Conservation (phyloP, 257 asterid species). For the Penstemon eatonii region DNA sequence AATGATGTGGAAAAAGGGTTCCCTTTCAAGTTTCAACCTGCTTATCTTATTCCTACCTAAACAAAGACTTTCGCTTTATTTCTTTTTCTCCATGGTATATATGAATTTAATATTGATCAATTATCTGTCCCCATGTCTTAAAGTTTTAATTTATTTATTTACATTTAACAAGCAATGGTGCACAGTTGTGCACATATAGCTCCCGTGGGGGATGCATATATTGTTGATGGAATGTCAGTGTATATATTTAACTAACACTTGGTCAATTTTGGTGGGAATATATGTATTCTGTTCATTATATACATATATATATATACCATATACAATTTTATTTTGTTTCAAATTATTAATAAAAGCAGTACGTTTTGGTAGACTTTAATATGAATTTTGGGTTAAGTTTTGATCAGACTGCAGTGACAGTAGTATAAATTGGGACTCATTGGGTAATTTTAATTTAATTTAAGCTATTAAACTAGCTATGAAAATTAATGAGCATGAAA, state of each 20-base stretch:
- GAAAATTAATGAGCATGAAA: constrained; percentile 15
- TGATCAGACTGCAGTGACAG: too few relatives aligned
- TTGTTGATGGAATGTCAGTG: constrained; percentile 29
- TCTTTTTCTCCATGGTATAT: constrained; percentile 26
- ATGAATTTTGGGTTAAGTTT: too few relatives aligned
- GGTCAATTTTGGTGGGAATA: constrained; percentile 55
- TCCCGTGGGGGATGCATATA: constrained; percentile 24
- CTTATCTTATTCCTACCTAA: constrained; percentile 49
- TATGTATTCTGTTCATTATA: constrained; percentile 5
- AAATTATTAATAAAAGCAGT: too few relatives aligned
- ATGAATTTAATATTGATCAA: constrained; percentile 20
- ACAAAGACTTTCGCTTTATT: constrained; percentile 37
- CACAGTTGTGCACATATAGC: background rate
- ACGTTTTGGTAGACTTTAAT: too few relatives aligned
- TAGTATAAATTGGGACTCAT: constrained; percentile 24
- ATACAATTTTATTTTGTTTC: background rate
- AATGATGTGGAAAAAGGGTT: constrained; percentile 36
- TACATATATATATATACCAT: background rate
- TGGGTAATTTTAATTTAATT: background rate
- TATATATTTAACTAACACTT: background rate
- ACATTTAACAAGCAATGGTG: constrained; percentile 12
- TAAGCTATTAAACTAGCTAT: background rate
- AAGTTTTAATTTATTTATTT: background rate
- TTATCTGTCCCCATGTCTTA: constrained; percentile 30
- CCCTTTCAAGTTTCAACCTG: constrained; percentile 33